Evolutionary conservation across 202 grass and related monocot species (phyloP).

Genomic region (Zizania palustris): DNA sequence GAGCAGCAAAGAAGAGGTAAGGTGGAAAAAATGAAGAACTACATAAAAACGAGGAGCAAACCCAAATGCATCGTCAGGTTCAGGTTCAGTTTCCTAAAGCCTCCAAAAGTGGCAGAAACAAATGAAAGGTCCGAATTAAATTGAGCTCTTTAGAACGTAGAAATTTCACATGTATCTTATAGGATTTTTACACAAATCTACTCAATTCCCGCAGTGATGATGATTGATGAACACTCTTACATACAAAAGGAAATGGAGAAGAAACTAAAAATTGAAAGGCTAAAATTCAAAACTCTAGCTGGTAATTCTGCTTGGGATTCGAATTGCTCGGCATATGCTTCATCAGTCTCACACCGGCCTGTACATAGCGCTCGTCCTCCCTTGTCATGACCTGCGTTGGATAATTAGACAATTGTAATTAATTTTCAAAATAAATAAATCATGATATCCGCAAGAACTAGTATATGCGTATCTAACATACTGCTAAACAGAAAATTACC

Average conservation of each 20-base stretch:
- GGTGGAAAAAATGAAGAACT: neutral
- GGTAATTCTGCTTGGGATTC: slow-evolving; percentile 58
- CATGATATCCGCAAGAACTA: too few species aligned
- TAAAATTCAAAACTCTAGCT: neutral
- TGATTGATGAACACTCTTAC: neutral
- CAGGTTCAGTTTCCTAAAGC: too few species aligned
- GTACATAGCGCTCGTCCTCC: neutral
- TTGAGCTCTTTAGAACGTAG: too few species aligned
- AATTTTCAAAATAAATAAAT: too few species aligned
- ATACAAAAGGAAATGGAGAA: neutral
- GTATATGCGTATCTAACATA: too few species aligned
- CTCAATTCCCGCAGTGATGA: too few species aligned
- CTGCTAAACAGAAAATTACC: too few species aligned
- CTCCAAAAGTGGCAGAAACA: too few species aligned
- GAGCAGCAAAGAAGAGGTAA: neutral
- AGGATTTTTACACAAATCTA: too few species aligned
- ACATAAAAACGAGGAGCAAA: neutral
- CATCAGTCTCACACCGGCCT: slow-evolving; percentile 42
- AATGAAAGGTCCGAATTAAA: neutral
- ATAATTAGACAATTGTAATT: too few species aligned
- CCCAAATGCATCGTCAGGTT: neutral
- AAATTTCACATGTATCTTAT: too few species aligned
- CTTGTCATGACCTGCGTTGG: too few species aligned
- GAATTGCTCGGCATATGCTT: slow-evolving; percentile 47
- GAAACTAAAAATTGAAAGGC: neutral